These are phyloP conservation scores for Russula earlei DNA, from an alignment of 768 basidiomycete species.

Conservation along the genomic window DNA sequence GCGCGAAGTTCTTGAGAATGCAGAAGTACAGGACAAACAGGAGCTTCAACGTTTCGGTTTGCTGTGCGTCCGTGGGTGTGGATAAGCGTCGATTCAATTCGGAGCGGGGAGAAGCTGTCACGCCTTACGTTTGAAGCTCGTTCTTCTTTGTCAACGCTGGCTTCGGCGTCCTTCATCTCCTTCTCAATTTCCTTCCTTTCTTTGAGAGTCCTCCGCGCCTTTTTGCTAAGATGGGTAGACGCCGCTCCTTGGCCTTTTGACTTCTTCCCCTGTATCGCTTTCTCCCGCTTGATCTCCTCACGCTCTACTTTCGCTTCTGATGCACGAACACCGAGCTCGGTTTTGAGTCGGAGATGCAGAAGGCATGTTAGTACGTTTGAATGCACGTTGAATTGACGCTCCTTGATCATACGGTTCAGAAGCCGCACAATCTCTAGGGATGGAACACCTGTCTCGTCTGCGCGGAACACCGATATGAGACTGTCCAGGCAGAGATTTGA, in stretches of 20 bases:
- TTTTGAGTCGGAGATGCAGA: conserved; percentile 75
- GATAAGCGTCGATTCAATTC: background rate
- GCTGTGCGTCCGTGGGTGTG: conserved; percentile 38
- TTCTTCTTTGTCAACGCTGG: conserved; percentile 88
- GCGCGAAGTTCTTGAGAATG: conserved; percentile 77
- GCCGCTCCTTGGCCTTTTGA: conserved; percentile 29
- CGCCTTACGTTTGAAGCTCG: conserved; percentile 64
- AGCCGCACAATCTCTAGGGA: conserved; percentile 87
- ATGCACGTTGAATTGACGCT: conserved; percentile 81
- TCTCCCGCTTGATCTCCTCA: conserved; percentile 27
- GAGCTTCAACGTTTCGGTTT: conserved; percentile 96
- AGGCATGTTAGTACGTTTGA: conserved; percentile 83
- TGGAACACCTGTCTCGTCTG: conserved; percentile 68
- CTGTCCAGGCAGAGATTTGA: conserved; percentile 81
- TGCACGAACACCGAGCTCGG: conserved; percentile 72
- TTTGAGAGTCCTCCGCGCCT: conserved; percentile 72
- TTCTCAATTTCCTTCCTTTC: conserved; percentile 86
- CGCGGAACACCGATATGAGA: conserved; percentile 71
- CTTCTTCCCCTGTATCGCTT: conserved; percentile 35
- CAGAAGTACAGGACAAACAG: conserved; percentile 96
- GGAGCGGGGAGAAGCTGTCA: conserved; percentile 5
- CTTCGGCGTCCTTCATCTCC: conserved; percentile 91
- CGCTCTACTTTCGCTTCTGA: conserved; percentile 62
- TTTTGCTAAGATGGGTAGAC: conserved; percentile 83
- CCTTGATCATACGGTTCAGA: conserved; percentile 93